Conservation (phyloP, 345 rosid species). For the Salix purpurea region DNA sequence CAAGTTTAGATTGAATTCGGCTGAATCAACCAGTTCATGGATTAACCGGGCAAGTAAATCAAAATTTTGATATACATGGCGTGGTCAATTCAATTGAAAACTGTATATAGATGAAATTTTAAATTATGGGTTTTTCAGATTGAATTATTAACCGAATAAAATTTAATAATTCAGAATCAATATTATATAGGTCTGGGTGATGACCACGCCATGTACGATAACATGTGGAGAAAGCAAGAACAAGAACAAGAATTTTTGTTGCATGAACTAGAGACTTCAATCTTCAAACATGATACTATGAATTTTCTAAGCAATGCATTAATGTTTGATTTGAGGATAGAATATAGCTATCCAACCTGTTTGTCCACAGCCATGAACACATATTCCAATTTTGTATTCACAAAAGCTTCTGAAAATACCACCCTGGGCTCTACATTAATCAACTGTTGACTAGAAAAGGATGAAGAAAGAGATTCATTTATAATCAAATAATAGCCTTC, state of each 20-base stretch:
- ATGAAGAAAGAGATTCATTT: background rate
- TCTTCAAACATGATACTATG: background rate
- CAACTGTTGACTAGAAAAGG: background rate
- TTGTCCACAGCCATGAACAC: background rate
- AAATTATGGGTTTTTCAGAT: too few relatives aligned
- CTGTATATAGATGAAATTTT: too few relatives aligned
- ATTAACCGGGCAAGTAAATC: too few relatives aligned
- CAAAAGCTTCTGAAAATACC: too few relatives aligned
- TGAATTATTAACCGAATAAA: too few relatives aligned
- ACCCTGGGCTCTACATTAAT: background rate
- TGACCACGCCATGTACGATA: background rate
- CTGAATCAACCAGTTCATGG: accelerated
- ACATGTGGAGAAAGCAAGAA: background rate
- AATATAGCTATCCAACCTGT: background rate
- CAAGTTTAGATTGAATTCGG: too few relatives aligned
- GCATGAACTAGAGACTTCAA: background rate
- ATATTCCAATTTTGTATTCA: background rate
- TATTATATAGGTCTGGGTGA: too few relatives aligned
- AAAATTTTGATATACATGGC: too few relatives aligned
- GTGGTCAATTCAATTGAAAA: too few relatives aligned
- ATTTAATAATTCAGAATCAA: too few relatives aligned
- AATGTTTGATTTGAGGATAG: background rate
- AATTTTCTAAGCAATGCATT: background rate
- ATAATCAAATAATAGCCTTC: background rate
- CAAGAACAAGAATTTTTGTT: background rate